Percentiles rank a stretch among this genome's conserved stretches.
Evolutionary conservation across 192 early-diverging fungal genomes (phyloP).

Genomic region (Irineochytrium annulatum): DNA sequence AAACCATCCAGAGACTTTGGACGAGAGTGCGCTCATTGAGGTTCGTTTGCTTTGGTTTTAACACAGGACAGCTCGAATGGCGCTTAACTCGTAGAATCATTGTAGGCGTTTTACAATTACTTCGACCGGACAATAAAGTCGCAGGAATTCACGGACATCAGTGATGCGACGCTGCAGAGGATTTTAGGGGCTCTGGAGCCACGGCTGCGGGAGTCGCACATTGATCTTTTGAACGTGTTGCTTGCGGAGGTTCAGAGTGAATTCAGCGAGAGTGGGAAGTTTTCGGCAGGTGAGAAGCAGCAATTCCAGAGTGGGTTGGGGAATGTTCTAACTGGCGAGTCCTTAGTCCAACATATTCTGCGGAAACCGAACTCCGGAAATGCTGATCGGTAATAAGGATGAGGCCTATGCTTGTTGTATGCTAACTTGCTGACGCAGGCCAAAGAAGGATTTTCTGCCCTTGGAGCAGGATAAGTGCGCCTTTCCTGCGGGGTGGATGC

Average conservation of each 20-base stretch:
- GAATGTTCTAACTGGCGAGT: neutral
- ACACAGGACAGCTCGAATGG: neutral
- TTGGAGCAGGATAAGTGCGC: slow-evolving; percentile 42
- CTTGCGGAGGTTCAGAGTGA: slow-evolving; percentile 43
- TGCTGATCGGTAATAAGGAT: neutral
- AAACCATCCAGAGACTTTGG: neutral
- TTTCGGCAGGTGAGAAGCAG: slow-evolving; percentile 29
- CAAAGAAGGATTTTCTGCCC: slow-evolving; percentile 23
- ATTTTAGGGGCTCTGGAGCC: slow-evolving; percentile 41
- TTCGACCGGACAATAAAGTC: slow-evolving; percentile 46
- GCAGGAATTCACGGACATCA: slow-evolving; percentile 37
- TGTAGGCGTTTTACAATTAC: slow-evolving; percentile 52
- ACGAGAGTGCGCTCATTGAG: neutral
- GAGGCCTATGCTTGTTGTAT: neutral
- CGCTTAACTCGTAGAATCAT: neutral
- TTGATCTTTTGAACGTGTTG: slow-evolving; percentile 28
- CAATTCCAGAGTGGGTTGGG: too few relatives aligned
- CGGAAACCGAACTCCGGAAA: slow-evolving; percentile 24
- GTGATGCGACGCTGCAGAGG: slow-evolving; percentile 3
- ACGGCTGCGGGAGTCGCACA: slow-evolving; percentile 28
- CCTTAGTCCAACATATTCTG: slow-evolving; percentile 45
- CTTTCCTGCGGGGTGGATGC: slow-evolving; percentile 46
- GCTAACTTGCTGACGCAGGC: neutral
- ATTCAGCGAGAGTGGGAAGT: slow-evolving; percentile 49
- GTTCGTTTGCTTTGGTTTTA: neutral